Evolutionary conservation across 164 flowering plant species (phyloP), one percentile per base, ranked within the genome.

Genomic region (Chloranthus sessilifolius): DNA sequence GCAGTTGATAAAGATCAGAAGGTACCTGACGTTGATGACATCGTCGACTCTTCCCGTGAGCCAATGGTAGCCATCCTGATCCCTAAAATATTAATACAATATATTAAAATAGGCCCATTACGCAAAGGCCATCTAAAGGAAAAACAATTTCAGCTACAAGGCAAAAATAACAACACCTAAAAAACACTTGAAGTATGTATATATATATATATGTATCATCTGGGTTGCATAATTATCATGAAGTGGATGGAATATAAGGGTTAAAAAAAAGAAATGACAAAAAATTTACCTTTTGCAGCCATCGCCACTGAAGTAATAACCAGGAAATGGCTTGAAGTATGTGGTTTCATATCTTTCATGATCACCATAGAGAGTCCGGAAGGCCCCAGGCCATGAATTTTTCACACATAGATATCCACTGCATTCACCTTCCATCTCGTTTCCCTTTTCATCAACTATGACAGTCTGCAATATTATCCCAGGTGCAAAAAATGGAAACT

Each of bases 21-120:
- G 15, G 38, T 71, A 92, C 97, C 99, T 94, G 66, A 94, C 97
- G 55, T 94, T 94, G 64, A 89, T 94, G 14, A 94, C 99, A 68
- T 94, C 97, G 56, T 94, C 99, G 35, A 94, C 99, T 67, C 99
- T 83, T 68, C 99, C 99, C 26, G 97, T 94, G 47, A 94, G 95
- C 99, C 99, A 94, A 65, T 89, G 66, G 55, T 87, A 94, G 38
- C 97, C 99, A 78, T 94, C 95, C 58, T 80, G 84, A 66, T 94
- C 99, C 79, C 99, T 92, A 29, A 31, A 62, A 34, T 43, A 12
- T 54, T 30, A 19, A 43, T n/a, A n/a, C n/a, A 51, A 33, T 42
- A 20, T 11, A 8, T n/a, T 52, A 29, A 15, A 40, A 11, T 2
- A 44, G 33, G 25, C n/a, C 7, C 5, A 35, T 11, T 16, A 30